These are phyloP conservation scores for Boletus sp. DNA, from an alignment of 1,284 basidiomycete genomes.

Conservation along the genomic window DNA sequence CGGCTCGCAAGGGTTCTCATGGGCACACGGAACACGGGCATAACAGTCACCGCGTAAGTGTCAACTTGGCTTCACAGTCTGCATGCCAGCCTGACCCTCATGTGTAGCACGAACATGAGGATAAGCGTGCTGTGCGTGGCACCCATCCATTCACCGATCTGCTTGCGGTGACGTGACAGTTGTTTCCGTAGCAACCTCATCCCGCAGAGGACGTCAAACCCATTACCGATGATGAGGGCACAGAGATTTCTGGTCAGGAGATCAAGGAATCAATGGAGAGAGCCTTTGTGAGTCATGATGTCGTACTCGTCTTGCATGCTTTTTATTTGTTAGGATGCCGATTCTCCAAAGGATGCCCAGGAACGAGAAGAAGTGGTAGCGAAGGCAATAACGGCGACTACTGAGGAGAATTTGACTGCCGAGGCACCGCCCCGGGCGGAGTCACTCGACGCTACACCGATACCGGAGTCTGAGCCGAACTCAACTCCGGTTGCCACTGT, in stretches of 20 bases:
- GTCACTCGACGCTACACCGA: not conserved
- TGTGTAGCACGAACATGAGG: slow-evolving; percentile 15
- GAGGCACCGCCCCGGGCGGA: not conserved
- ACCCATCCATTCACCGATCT: not conserved
- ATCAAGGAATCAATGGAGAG: slow-evolving; percentile 34
- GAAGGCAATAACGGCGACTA: not conserved
- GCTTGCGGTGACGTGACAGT: slow-evolving; percentile 1
- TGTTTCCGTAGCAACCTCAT: slow-evolving; percentile 22
- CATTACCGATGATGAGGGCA: slow-evolving; percentile 34
- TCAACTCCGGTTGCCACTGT: not conserved
- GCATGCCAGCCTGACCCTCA: slow-evolving; percentile 14
- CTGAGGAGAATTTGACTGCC: not conserved
- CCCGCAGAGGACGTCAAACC: slow-evolving; percentile 9
- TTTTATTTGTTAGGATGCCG: slow-evolving; percentile 24
- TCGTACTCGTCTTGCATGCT: not conserved
- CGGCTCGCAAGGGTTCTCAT: slow-evolving; percentile 25
- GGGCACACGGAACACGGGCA: slow-evolving; percentile 23
- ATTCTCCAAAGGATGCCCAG: slow-evolving; percentile 34
- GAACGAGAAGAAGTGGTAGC: slow-evolving; percentile 23
- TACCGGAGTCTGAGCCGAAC: slow-evolving; percentile 5
- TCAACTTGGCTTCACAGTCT: not conserved
- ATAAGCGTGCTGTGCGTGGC: slow-evolving; percentile 15
- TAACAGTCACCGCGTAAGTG: slow-evolving; percentile 24
- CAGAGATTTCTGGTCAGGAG: slow-evolving; percentile 32
- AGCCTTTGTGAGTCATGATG: slow-evolving; percentile 30